A percentile compares a stretch with the other conserved stretches of the same genome.
Conservation (phyloP, 768 basidiomycete species). For the Amanita thiersii region DNA sequence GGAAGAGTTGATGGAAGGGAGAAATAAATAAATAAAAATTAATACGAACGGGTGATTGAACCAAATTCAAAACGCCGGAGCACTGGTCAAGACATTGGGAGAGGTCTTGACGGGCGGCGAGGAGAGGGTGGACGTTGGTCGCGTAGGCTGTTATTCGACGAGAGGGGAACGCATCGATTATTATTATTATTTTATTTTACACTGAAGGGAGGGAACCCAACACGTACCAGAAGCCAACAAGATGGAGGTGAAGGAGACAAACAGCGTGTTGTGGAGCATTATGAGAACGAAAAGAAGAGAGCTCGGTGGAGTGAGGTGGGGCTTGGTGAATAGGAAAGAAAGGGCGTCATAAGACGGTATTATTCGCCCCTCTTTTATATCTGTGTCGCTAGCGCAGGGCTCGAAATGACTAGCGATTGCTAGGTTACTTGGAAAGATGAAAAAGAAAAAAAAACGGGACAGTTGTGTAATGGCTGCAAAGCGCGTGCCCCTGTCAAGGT, state of each 20-base stretch:
- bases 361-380: too few species aligned
- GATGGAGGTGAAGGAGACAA: conserved; percentile 3
- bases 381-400: too few species aligned
- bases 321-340: too few species aligned
- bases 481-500: too few species aligned
- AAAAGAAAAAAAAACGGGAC: neutral
- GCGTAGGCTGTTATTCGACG: too few species aligned
- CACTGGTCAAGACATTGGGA: conserved; percentile 1
- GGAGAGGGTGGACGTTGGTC: neutral
- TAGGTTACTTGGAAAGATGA: neutral
- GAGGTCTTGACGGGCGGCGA: neutral
- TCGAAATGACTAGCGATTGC: too few species aligned
- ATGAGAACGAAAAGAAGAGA: too few species aligned
- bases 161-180: too few species aligned
- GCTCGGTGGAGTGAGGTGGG: too few species aligned
- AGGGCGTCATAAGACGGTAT: too few species aligned
- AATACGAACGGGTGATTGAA: neutral
- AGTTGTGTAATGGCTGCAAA: neutral
- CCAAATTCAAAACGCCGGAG: neutral
- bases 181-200: too few species aligned
- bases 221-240: conserved; percentile 6
- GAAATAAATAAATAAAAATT: neutral
- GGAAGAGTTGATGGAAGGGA: neutral
- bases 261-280: neutral
- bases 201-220: too few species aligned